Percentiles rank a stretch among this genome's conserved stretches.
Evolutionary conservation across 148 eudicot genomes (phyloP).

Genomic region (Arctostaphylos glauca): DNA sequence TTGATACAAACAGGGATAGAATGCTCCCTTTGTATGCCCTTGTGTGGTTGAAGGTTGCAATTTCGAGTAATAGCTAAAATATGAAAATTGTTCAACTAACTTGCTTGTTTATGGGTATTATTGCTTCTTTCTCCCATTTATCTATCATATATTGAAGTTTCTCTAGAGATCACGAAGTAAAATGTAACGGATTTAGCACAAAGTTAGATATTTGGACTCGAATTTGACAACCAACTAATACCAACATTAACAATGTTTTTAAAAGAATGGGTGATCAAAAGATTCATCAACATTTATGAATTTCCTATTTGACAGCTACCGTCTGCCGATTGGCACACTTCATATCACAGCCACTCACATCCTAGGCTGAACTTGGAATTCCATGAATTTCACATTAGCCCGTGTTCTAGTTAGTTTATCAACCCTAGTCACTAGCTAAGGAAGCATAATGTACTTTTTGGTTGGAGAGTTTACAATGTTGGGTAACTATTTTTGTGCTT

Average conservation of each 20-base stretch:
- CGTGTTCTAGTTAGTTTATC: background rate
- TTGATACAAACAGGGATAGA: background rate
- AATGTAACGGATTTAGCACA: background rate
- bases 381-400: background rate
- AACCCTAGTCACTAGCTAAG: background rate
- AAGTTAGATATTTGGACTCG: background rate
- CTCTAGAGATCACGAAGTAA: background rate
- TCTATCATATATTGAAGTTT: background rate
- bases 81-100: background rate
- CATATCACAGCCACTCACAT: too few species aligned
- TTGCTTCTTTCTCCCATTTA: background rate
- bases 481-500: background rate
- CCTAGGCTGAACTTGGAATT: too few species aligned
- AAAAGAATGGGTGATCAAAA: too few species aligned
- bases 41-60: background rate
- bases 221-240: too few species aligned
- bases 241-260: too few species aligned
- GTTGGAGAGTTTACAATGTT: background rate
- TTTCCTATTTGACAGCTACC: background rate
- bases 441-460: background rate
- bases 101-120: background rate
- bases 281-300: background rate
- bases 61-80: background rate
- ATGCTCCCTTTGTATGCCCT: background rate
- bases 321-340: background rate